These are phyloP conservation scores for Lipomyces kockii DNA, from an alignment of 805 yeast species.

Conservation along the genomic window DNA sequence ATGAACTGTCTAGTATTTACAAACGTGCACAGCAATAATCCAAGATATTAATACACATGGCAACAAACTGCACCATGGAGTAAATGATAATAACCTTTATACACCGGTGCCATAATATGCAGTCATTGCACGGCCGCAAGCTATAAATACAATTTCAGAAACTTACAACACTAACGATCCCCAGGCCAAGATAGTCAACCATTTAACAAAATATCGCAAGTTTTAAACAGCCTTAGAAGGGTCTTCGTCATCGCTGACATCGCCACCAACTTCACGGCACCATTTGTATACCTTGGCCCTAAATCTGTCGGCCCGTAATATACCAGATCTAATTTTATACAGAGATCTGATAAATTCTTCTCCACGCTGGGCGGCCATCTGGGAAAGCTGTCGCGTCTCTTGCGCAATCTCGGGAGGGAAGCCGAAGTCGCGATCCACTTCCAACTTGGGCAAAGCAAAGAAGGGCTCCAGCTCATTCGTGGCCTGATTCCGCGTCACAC, in stretches of 20 bases:
- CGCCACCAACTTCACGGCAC: conserved; percentile 46
- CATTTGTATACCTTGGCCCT: conserved; percentile 73
- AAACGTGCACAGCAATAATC: neutral
- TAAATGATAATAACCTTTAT: neutral
- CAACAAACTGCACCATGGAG: neutral
- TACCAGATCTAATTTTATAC: conserved; percentile 70
- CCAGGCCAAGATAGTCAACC: neutral
- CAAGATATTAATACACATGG: neutral
- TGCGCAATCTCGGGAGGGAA: conserved; percentile 62
- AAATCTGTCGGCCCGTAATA: conserved; percentile 77
- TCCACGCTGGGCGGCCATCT: conserved; percentile 76
- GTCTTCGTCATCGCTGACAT: conserved; percentile 33
- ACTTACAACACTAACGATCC: neutral
- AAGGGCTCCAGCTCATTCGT: conserved; percentile 60
- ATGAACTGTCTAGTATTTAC: no score
- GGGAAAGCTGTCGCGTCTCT: conserved; percentile 72
- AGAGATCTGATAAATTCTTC: conserved; percentile 86
- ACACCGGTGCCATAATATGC: neutral
- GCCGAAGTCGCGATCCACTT: conserved; percentile 56
- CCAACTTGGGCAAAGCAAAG: conserved; percentile 63
- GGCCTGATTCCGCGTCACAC: conserved; percentile 43
- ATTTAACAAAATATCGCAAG: neutral
- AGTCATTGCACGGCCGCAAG: neutral
- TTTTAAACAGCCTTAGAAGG: neutral
- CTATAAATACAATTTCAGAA: neutral